Base-by-base conservation (phyloP, 805 yeast genomes). In the Candida pini region DNA sequence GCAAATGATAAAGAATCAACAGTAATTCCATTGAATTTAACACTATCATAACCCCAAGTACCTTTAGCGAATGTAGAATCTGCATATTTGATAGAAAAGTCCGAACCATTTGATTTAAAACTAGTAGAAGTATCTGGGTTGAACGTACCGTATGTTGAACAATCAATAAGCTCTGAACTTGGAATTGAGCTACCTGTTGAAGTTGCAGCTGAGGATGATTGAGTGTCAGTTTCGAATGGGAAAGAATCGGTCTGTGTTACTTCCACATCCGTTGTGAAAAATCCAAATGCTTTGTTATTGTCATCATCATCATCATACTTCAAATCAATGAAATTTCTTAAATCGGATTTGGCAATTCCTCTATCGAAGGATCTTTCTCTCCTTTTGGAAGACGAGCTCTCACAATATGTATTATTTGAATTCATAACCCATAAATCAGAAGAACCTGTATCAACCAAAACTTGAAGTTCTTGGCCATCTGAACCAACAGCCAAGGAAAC, bases 371-470 rank as follows among this genome's bases (percentile, higher is more conserved):
- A 10, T 10, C 8, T 22, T 22, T 13, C n/a, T 7, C n/a, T 22
- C 13, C 13, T 12, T 5, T 13, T 7, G 8, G 25, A 22, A 22
- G 25, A 5, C 5, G 25, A 22, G 0, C 47, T 27, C 5, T 48
- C 29, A 47, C 78, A 71, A 37, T 63, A 69, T 2, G 79, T 69
- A 47, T 75, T 76, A 27, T 58, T 47, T 2, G 69, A 52, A 18
- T 67, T 62, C 39, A 72, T 64, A 16, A 81, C 73, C 85, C 86
- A 81, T 16, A 83, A 58, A 53, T 82, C 90, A 0, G 84, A 70
- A 0, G 88, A 80, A 3, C 90, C 92, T 1, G 89, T 82, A 49
- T 82, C 92, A n/a, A 82, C 52, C 25, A 78, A 53, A 8, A 81
- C 75, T 8, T 63, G 63, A 5, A 81, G 62, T n/a, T 61, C 54